Base-by-base conservation (phyloP, 495 filamentous ascomycete genomes). In the Alectoria sarmentosa region DNA sequence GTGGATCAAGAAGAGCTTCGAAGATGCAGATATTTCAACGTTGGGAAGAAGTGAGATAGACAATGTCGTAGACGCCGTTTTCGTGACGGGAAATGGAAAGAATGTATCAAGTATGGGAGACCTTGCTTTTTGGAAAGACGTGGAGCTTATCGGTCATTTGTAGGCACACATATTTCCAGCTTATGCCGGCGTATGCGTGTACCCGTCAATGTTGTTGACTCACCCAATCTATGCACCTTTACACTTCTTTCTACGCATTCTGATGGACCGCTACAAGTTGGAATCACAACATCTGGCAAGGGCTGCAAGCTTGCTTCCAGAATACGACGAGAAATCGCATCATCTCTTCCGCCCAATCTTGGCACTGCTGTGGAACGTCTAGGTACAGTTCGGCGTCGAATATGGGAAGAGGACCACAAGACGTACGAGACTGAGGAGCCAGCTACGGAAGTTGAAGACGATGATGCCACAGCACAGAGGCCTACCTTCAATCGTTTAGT, bases 271-370 rank as follows among this genome's bases (percentile, higher is more conserved):
- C 79, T 98, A 37, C 94, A 98, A 70, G 88, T 98, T 66, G 94
- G 93, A 55, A 90, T 98, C 59, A 98, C 94, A 6, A 98, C 94
- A 3, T 96, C 94, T 36, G 95, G 95, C 23, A 87, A 89, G 66
- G 94, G 94, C 0, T 98, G 94, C 79, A 97, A 97, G 71, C 84
- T 98, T 41, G 90, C 95, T 10, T 89, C 90, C 4, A 83, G 94
- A n/a, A 88, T 98, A 67, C 84, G 91, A 39, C 81, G 95, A 44
- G 94, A 98, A 72, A 88, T 98, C 60, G 87, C 88, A 21, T 84
- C 90, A 1, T 81, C 83, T 2, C 82, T 98, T 21, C 95, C 95
- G 0, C 71, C 78, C 11, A 82, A 89, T n/a, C 80, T 98, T n/a
- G 94, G 94, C n/a, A 70, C 67, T 30, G 91, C 95, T 0, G 91